These are phyloP conservation scores for Hypoxylon fuscum DNA, from an alignment of 495 filamentous ascomycete genomes.

Conservation along the genomic window DNA sequence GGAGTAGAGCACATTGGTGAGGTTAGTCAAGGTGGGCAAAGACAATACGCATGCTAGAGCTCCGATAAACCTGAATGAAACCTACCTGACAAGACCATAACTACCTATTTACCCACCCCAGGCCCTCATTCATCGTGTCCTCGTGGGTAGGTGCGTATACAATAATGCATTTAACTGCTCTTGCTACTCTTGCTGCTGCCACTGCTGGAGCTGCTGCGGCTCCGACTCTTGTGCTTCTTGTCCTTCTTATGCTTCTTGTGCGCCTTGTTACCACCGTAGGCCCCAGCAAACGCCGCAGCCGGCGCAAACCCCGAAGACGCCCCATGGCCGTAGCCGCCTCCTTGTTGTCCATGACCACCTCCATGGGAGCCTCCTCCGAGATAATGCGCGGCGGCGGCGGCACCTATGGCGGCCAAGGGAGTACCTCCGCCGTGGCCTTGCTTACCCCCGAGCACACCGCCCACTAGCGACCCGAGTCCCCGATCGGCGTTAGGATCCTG, in stretches of 20 bases:
- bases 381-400: constrained; percentile 33
- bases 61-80: no score
- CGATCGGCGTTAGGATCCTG: constrained; percentile 28
- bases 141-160: neutral
- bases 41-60: no score
- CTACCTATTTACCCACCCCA: neutral
- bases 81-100: no score
- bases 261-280: constrained; percentile 28
- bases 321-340: constrained; percentile 7
- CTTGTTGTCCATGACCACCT: constrained; percentile 11
- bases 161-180: constrained; percentile 21
- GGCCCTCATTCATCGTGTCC: neutral
- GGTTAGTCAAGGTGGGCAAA: no score
- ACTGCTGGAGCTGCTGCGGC: constrained; percentile 36
- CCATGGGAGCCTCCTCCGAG: constrained; percentile 19
- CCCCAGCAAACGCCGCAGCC: constrained; percentile 16
- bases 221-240: constrained; percentile 41
- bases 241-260: constrained; percentile 44
- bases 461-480: constrained; percentile 38
- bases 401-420: constrained; percentile 30
- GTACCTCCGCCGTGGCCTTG: constrained; percentile 7
- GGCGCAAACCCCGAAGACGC: constrained; percentile 24
- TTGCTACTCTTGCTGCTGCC: constrained; percentile 36
- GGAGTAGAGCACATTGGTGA: no score
- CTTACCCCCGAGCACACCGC: constrained; percentile 27